Conservation (phyloP, 768 basidiomycete genomes). For the Lyophyllum atratum region DNA sequence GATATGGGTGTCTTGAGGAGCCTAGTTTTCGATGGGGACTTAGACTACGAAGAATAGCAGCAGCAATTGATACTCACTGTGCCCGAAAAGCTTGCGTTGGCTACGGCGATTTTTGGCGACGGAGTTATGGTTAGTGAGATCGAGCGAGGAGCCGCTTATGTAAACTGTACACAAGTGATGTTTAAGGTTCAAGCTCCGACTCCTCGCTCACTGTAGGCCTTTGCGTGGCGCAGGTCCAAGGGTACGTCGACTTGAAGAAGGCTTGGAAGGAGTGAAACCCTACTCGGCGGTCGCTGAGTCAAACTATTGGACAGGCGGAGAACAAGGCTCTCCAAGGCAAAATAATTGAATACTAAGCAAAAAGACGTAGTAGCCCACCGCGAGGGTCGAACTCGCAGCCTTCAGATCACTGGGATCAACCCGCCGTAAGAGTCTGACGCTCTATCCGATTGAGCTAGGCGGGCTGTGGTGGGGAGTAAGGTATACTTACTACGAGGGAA, state of each 20-base stretch:
- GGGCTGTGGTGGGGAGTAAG: conserved; percentile 31
- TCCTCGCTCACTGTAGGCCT: too few relatives aligned
- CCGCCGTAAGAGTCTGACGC: conserved; percentile 50
- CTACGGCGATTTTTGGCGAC: conserved; percentile 14
- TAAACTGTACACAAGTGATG: conserved; percentile 41
- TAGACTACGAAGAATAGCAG: background rate
- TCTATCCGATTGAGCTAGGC: conserved; percentile 70
- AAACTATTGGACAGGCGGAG: background rate
- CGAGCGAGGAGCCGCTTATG: conserved; percentile 27
- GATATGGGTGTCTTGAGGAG: conserved; percentile 18
- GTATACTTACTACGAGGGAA: too few relatives aligned
- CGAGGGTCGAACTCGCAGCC: conserved; percentile 87
- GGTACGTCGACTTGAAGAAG: too few relatives aligned
- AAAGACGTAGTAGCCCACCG: conserved; percentile 64
- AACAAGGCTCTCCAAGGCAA: too few relatives aligned
- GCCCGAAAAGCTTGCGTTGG: conserved; percentile 22
- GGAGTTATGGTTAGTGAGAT: conserved; percentile 13
- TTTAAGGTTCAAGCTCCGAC: conserved; percentile 38
- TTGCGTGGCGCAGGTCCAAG: too few relatives aligned
- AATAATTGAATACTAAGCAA: background rate
- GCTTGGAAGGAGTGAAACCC: too few relatives aligned
- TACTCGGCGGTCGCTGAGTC: too few relatives aligned
- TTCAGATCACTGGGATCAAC: conserved; percentile 52
- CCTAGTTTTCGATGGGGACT: conserved; percentile 4
- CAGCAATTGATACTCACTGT: conserved; percentile 27